A percentile compares a stretch with the other conserved stretches of the same genome.
Conservation (phyloP, 129 eudicot species). For the Chrysanthemum lavandulifolium region DNA sequence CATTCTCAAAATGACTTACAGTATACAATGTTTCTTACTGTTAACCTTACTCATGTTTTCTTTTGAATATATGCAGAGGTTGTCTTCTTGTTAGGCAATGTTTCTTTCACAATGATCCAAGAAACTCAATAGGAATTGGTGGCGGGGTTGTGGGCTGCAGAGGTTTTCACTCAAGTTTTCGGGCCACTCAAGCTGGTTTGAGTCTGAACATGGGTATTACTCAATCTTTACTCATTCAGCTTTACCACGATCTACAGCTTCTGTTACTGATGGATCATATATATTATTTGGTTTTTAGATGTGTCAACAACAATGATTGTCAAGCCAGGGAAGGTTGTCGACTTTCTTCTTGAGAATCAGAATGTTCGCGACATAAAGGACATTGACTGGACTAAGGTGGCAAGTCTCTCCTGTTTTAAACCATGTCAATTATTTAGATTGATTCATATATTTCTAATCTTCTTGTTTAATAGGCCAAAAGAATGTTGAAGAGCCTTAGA, state of each 20-base stretch:
- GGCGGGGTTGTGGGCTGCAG: conserved; percentile 80
- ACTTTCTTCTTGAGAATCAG: conserved; percentile 67
- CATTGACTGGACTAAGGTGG: conserved; percentile 68
- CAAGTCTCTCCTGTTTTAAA: not conserved
- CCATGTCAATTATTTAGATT: not conserved
- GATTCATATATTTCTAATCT: not conserved
- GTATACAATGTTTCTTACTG: not conserved
- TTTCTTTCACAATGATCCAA: conserved; percentile 67
- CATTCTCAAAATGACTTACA: not conserved
- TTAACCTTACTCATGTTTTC: not conserved
- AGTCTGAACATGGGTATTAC: conserved; percentile 68
- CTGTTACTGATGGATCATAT: not conserved
- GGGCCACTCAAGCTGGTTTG: conserved; percentile 80
- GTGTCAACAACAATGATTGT: conserved; percentile 73
- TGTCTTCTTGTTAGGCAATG: conserved; percentile 89
- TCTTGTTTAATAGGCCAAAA: conserved; percentile 47
- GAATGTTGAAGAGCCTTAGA: conserved; percentile 61
- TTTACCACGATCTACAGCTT: not conserved
- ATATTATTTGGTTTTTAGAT: conserved; percentile 31
- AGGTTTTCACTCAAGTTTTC: conserved; percentile 86
- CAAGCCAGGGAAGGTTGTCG: conserved; percentile 70
- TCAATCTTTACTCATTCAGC: not conserved
- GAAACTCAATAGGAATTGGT: conserved; percentile 54
- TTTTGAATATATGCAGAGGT: conserved; percentile 46
- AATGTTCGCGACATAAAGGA: conserved; percentile 48